phyloP scores from a whole-genome alignment of 2,329 filamentous ascomycete species.

The Chrysoporthe deuterocubensis region DNA sequence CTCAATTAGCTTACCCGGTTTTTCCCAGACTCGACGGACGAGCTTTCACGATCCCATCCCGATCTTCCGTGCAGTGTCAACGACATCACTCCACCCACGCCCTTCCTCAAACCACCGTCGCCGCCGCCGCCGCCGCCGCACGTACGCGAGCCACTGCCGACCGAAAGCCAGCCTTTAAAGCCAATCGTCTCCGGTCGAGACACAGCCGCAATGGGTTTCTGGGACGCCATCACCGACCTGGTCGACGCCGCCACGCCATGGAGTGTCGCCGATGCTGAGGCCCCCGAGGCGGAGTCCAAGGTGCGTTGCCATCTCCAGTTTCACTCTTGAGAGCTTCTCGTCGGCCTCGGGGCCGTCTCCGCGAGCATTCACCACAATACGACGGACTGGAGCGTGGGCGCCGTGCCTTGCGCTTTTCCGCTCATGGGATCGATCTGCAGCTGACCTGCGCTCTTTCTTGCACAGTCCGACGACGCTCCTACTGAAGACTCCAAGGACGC shows the following conservation, averaged over 20 bases:
- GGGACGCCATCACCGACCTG: slow-evolving; percentile 67
- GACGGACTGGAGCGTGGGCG: neutral
- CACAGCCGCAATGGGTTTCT: slow-evolving; percentile 64
- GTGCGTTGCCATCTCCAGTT: slow-evolving; percentile 35
- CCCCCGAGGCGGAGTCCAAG: slow-evolving; percentile 62
- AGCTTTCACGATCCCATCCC: slow-evolving; percentile 42
- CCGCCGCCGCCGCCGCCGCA: slow-evolving; percentile 30
- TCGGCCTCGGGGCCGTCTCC: neutral
- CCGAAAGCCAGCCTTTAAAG: slow-evolving; percentile 36
- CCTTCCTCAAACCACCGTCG: slow-evolving; percentile 15
- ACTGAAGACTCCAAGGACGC: slow-evolving; percentile 36
- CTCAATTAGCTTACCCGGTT: slow-evolving; percentile 50
- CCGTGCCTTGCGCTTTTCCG: neutral
- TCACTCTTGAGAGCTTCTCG: neutral
- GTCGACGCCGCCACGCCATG: slow-evolving; percentile 68
- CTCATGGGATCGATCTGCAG: neutral
- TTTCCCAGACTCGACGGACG: slow-evolving; percentile 42
- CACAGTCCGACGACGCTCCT: slow-evolving; percentile 44
- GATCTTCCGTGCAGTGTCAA: slow-evolving; percentile 41
- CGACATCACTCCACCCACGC: slow-evolving; percentile 37
- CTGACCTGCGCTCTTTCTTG: slow-evolving; percentile 14
- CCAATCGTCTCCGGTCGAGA: slow-evolving; percentile 43
- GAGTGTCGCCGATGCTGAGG: slow-evolving; percentile 67
- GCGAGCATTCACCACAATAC: neutral
- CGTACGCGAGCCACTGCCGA: slow-evolving; percentile 29